Evolutionary conservation across 306 rosid species (phyloP).

Genomic region (Trifolium pratense): DNA sequence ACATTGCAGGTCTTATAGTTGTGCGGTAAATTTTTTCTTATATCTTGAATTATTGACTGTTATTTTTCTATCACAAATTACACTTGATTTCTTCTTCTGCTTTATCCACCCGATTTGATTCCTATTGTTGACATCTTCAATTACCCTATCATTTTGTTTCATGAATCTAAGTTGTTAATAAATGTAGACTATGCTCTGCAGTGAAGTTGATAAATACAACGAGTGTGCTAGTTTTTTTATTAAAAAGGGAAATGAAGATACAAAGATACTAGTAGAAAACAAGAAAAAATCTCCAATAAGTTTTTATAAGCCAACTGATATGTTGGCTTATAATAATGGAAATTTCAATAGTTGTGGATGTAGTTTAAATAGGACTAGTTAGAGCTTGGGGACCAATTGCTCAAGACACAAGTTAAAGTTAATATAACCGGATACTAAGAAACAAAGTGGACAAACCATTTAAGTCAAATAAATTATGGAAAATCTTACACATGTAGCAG

Average conservation of each 20-base stretch:
- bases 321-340: not conserved
- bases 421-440: slow-evolving; percentile 4
- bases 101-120: not conserved
- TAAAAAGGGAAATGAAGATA: not conserved
- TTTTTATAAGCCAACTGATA: too few relatives aligned
- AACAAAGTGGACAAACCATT: not conserved
- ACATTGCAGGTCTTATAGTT: not conserved
- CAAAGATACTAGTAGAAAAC: not conserved
- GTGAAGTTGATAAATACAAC: slow-evolving; percentile 12
- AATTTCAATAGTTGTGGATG: slow-evolving; percentile 1
- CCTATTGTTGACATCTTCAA: slow-evolving; percentile 8
- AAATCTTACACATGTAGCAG: not conserved
- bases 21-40: not conserved
- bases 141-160: not conserved
- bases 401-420: not conserved
- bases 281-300: not conserved
- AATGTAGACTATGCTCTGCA: not conserved
- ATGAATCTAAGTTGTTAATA: not conserved
- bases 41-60: not conserved
- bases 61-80: not conserved
- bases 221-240: slow-evolving; percentile 1
- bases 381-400: not conserved
- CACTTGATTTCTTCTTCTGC: not conserved
- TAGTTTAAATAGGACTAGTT: slow-evolving; percentile 6
- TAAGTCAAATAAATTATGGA: slow-evolving; percentile 15